These are phyloP conservation scores for Phytophthora syringae DNA, from an alignment of 352 stramenopile genomes.

Conservation along the genomic window DNA sequence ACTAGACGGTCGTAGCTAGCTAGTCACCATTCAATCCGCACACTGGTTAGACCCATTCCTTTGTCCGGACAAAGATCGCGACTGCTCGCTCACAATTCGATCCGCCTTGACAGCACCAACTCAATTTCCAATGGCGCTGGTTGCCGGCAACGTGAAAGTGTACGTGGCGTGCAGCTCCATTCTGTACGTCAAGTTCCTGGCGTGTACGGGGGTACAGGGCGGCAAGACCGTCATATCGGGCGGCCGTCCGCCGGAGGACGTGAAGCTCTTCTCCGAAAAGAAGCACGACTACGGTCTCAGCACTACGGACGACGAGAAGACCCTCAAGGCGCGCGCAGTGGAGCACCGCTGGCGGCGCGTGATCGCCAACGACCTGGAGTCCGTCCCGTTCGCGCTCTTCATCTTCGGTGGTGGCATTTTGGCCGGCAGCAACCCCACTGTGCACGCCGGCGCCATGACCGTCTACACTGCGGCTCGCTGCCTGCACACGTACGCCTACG, in stretches of 20 bases:
- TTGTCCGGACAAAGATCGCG: too few relatives aligned
- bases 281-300: constrained; percentile 39
- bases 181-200: constrained; percentile 80
- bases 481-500: constrained; percentile 54
- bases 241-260: constrained; percentile 59
- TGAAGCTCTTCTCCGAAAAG: constrained; percentile 39
- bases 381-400: constrained; percentile 58
- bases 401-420: constrained; percentile 54
- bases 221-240: constrained; percentile 59
- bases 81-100: too few relatives aligned
- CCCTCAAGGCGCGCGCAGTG: constrained; percentile 38
- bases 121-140: too few relatives aligned
- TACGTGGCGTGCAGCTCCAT: constrained; percentile 60
- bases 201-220: constrained; percentile 47
- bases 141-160: constrained; percentile 43
- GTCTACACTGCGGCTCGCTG: constrained; percentile 49
- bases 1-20: constrained; percentile 15
- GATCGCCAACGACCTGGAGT: constrained; percentile 65
- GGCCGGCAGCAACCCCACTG: constrained; percentile 35
- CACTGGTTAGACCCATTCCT: too few relatives aligned
- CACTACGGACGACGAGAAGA: constrained; percentile 37
- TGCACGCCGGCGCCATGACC: constrained; percentile 49
- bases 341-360: constrained; percentile 62
- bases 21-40: constrained; percentile 4
- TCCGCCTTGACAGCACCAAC: too few relatives aligned